Evolutionary conservation across 2,329 filamentous ascomycete species (phyloP).

Genomic region (Purpureocillium lavendulum): DNA sequence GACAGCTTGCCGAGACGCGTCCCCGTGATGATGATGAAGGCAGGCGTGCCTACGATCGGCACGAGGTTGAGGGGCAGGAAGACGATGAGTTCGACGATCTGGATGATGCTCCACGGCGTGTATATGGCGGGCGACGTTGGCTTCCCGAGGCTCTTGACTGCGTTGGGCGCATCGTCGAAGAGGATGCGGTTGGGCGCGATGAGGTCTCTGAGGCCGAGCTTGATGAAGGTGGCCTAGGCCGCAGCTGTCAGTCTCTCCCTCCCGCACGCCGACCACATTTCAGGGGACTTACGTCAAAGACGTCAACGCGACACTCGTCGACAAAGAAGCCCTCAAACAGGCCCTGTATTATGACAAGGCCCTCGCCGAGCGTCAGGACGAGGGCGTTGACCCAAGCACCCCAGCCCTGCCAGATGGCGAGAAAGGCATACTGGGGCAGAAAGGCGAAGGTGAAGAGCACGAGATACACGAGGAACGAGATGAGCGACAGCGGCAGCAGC

Average conservation of each 20-base stretch:
- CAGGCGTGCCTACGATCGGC: conserved; percentile 70
- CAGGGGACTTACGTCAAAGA: conserved; percentile 62
- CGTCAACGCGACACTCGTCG: conserved; percentile 68
- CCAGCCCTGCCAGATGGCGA: conserved; percentile 80
- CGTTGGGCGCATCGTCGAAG: conserved; percentile 58
- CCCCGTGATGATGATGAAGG: conserved; percentile 84
- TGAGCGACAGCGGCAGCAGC: conserved; percentile 70
- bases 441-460: conserved; percentile 84
- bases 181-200: conserved; percentile 58
- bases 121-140: conserved; percentile 71
- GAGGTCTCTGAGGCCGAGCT: conserved; percentile 61
- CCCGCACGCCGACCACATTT: not conserved
- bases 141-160: conserved; percentile 74
- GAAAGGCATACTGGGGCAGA: conserved; percentile 79
- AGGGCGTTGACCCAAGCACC: conserved; percentile 87
- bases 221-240: conserved; percentile 59
- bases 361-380: conserved; percentile 79
- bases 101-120: conserved; percentile 82
- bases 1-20: conserved; percentile 81
- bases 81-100: conserved; percentile 76
- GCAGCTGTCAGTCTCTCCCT: not conserved
- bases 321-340: conserved; percentile 78
- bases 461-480: conserved; percentile 76
- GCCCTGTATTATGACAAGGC: conserved; percentile 58
- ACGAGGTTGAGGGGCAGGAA: conserved; percentile 81